Evolutionary conservation across 129 eudicot genomes (phyloP).

Genomic region (Tanacetum coccineum): DNA sequence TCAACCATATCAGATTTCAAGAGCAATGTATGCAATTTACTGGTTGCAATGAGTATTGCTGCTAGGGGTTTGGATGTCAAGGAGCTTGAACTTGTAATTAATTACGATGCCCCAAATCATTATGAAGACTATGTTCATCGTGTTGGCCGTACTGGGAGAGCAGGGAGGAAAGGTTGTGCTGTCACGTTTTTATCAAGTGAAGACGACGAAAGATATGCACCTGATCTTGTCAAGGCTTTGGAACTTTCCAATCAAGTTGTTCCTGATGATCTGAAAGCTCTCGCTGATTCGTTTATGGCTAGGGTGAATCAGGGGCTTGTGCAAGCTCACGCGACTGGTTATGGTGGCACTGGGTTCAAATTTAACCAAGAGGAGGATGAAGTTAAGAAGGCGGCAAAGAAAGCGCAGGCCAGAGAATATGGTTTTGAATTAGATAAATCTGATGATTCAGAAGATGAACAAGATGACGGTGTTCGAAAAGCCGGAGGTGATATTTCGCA

Average conservation of each 20-base stretch:
- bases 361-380: conserved; percentile 78
- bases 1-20: conserved; percentile 73
- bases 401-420: conserved; percentile 86
- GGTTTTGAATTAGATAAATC: conserved; percentile 86
- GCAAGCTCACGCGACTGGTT: conserved; percentile 73
- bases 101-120: conserved; percentile 70
- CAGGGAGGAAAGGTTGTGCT: conserved; percentile 67
- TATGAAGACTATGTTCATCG: conserved; percentile 80
- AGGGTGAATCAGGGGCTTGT: conserved; percentile 72
- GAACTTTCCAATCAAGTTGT: conserved; percentile 62
- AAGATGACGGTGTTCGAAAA: conserved; percentile 71
- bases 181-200: conserved; percentile 55
- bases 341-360: conserved; percentile 73
- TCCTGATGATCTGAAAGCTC: conserved; percentile 66
- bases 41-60: conserved; percentile 69
- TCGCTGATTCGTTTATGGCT: conserved; percentile 66
- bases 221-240: conserved; percentile 67
- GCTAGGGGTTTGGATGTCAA: conserved; percentile 79
- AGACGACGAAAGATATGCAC: conserved; percentile 60
- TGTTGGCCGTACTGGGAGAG: conserved; percentile 69
- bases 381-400: conserved; percentile 74
- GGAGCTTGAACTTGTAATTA: conserved; percentile 67
- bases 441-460: conserved; percentile 72
- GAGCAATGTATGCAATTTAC: conserved; percentile 59
- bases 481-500: conserved; percentile 48